Evolutionary conservation across 106 monocot genomes (phyloP), one percentile per base, ranked within the genome.

Genomic region (Hemerocallis citrina): DNA sequence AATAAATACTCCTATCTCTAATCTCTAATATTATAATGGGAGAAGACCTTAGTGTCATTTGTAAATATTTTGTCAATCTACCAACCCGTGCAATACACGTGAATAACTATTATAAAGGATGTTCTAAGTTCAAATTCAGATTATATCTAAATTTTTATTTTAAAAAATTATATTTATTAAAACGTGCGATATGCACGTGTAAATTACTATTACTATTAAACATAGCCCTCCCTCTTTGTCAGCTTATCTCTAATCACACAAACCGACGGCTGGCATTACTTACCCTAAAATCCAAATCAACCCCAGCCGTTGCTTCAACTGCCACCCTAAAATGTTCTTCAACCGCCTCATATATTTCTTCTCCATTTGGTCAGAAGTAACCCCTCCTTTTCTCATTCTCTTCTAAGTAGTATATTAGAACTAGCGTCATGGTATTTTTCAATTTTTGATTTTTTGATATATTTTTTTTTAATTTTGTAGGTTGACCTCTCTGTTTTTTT

Each of bases 351-450:
- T 57, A 37, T 59, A 59, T 59, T 59, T 39, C 23, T 59, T 24
- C 22, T 5, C 39, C 37, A n/a, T n/a, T 15, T 21, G 13, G 7
- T 7, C 59, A n/a, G n/a, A n/a, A 3, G 23, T 23, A 49, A 21
- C 59, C 23, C 37, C 14, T 59, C 33, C 6, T 24, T 39, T 24
- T 9, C 24, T 57, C 14, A 23, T 59, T 22, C 15, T 10, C 49
- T n/a, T 4, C 69, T 16, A 71, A 72, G n/a, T 79, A 73, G 72
- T 82, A 76, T n/a, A n/a, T n/a, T n/a, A n/a, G n/a, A n/a, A n/a
- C n/a, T 75, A 88, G 75, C 73, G 73, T 75, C 16, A 76, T 77
- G 88, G 88, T 88, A 68, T 28, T 62, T 52, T 22, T 9, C 29
- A n/a, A n/a, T n/a, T n/a, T n/a, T n/a, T n/a, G n/a, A n/a, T n/a